Percentiles rank a stretch among this genome's conserved stretches.
Evolutionary conservation across 2,329 filamentous ascomycete genomes (phyloP).

Genomic region (Trichoderma lentiforme): DNA sequence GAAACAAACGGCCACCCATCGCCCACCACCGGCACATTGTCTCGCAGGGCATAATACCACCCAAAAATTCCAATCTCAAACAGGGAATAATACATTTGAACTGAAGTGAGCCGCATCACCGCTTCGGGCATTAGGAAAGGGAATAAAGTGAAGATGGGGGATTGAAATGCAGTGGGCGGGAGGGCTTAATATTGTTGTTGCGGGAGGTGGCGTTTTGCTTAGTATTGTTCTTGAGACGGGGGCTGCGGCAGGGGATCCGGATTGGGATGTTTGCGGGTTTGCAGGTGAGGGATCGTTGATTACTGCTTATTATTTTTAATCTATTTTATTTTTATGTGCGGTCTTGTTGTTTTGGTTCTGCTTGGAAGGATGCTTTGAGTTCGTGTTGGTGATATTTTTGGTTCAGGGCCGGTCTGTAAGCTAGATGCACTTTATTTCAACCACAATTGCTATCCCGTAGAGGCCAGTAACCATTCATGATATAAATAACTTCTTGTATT

Average conservation of each 20-base stretch:
- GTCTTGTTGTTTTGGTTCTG: not conserved
- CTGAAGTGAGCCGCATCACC: not conserved
- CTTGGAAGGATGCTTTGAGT: not conserved
- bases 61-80: not conserved
- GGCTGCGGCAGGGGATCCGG: slow-evolving; percentile 1
- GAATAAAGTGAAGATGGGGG: not conserved
- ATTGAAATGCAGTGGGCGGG: slow-evolving; percentile 15
- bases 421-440: not conserved
- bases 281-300: not conserved
- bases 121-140: not conserved
- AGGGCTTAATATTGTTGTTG: slow-evolving; percentile 34
- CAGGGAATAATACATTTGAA: not conserved
- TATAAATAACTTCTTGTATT: not conserved
- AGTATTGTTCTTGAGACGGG: slow-evolving; percentile 34
- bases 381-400: not conserved
- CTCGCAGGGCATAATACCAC: not conserved
- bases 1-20: not conserved
- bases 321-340: not conserved
- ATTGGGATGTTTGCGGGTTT: slow-evolving; percentile 2
- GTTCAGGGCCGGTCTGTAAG: not conserved
- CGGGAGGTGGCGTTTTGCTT: slow-evolving; percentile 30
- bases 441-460: not conserved
- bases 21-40: not conserved
- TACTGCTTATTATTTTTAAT: not conserved
- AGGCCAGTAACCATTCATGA: not conserved